Conservation (phyloP, 164 flowering plant genomes). For the Magnolia changhungtana region DNA sequence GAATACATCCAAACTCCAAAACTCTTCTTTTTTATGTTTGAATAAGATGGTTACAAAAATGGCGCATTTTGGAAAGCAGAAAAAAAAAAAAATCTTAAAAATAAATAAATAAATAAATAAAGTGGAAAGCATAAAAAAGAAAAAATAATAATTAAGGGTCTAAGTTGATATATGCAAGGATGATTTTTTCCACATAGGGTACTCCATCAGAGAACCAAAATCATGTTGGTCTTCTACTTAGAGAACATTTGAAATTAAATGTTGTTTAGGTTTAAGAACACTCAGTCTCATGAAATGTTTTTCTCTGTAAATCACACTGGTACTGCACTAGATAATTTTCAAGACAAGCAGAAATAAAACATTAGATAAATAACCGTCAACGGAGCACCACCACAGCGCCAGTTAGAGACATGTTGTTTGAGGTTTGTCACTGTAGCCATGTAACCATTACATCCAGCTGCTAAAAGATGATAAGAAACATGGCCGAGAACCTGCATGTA, state of each 20-base stretch:
- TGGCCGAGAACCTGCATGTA: conserved; percentile 27
- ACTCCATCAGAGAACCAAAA: background rate
- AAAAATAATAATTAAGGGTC: no score
- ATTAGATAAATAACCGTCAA: conserved; percentile 12
- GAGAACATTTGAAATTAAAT: background rate
- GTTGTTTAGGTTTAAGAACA: background rate
- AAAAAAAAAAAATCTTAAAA: no score
- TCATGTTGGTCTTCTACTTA: background rate
- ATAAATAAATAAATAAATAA: no score
- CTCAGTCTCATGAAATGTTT: background rate
- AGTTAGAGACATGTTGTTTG: conserved; percentile 15
- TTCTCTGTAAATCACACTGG: background rate
- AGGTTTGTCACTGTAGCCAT: conserved; percentile 29
- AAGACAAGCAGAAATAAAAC: background rate
- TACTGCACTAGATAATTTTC: background rate
- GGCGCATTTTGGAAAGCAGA: no score
- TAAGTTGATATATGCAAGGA: no score
- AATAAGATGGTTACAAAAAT: no score
- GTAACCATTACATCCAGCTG: conserved; percentile 26
- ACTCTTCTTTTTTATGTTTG: no score
- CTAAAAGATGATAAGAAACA: conserved; percentile 25
- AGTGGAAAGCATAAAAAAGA: no score
- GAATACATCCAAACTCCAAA: no score
- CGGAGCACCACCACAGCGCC: conserved; percentile 30
- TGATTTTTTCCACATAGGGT: background rate